phyloP scores from a whole-genome alignment of 2,329 filamentous ascomycete genomes.

The Neocatenulostroma microsporum region DNA sequence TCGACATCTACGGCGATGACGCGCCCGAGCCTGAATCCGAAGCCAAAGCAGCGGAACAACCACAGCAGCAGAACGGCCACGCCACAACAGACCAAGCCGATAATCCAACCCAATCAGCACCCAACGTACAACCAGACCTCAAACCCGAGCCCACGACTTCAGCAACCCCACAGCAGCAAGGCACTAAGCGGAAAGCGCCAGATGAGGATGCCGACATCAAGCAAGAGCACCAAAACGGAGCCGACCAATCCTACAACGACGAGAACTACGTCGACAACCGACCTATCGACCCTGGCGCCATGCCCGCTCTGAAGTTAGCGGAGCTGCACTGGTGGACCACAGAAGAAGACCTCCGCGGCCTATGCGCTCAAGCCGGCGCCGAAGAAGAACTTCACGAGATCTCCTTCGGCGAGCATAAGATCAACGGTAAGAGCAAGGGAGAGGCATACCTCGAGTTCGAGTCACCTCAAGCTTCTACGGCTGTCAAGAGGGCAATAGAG shows the following conservation, averaged over 20 bases:
- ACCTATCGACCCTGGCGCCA: conserved; percentile 52
- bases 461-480: conserved; percentile 75
- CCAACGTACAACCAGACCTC: too few relatives aligned
- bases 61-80: not conserved
- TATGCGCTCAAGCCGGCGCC: conserved; percentile 60
- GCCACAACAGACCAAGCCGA: not conserved
- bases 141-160: not conserved
- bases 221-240: conserved; percentile 2
- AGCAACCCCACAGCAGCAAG: conserved; percentile 45
- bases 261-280: conserved; percentile 23
- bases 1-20: conserved; percentile 62
- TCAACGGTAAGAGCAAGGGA: conserved; percentile 97
- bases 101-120: conserved; percentile 1
- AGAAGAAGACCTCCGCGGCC: conserved; percentile 87
- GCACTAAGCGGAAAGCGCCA: conserved; percentile 55
- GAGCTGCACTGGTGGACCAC: conserved; percentile 96
- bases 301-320: conserved; percentile 70
- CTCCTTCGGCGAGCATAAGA: conserved; percentile 96
- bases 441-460: conserved; percentile 80
- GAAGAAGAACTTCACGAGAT: conserved; percentile 85
- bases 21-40: conserved; percentile 21
- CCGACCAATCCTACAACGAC: too few relatives aligned
- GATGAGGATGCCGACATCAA: conserved; percentile 40
- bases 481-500: conserved; percentile 67
- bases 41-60: conserved; percentile 1